phyloP scores from a whole-genome alignment of 2,329 filamentous ascomycete species.

The Neopestalotiopsis sp. region DNA sequence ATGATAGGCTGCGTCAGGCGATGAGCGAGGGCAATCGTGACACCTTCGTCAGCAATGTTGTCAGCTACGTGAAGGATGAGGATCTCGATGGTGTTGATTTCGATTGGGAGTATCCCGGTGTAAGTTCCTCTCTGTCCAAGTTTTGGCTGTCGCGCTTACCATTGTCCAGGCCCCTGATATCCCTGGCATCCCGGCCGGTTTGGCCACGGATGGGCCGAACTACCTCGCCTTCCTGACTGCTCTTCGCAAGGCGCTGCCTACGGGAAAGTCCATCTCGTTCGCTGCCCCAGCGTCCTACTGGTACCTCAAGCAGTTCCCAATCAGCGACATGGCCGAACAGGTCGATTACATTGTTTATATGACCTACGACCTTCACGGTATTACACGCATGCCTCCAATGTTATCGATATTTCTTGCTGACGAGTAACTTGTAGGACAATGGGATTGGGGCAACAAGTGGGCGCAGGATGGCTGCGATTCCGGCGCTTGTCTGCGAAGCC shows the following conservation, averaged over 20 bases:
- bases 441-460: slow-evolving; percentile 37
- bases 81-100: slow-evolving; percentile 24
- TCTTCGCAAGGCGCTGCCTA: slow-evolving; percentile 23
- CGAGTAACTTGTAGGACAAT: slow-evolving; percentile 22
- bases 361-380: slow-evolving; percentile 35
- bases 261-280: slow-evolving; percentile 31
- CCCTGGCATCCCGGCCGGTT: slow-evolving; percentile 33
- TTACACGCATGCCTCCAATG: too few species aligned
- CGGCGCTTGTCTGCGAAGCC: slow-evolving; percentile 41
- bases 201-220: neutral
- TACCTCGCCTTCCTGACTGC: too few species aligned
- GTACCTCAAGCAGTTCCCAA: slow-evolving; percentile 36
- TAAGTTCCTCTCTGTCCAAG: too few species aligned
- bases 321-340: slow-evolving; percentile 27
- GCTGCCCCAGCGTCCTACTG: slow-evolving; percentile 34
- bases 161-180: slow-evolving; percentile 30
- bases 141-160: too few species aligned
- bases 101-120: slow-evolving; percentile 22
- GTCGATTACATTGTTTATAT: slow-evolving; percentile 43
- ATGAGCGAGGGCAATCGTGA: slow-evolving; percentile 36
- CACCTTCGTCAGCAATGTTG: slow-evolving; percentile 36
- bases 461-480: slow-evolving; percentile 29
- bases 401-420: too few species aligned
- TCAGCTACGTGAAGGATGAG: slow-evolving; percentile 38
- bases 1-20: slow-evolving; percentile 41